phyloP scores from a whole-genome alignment of 1,139 yeast species.

The Saccharomycopsis hybrid region DNA sequence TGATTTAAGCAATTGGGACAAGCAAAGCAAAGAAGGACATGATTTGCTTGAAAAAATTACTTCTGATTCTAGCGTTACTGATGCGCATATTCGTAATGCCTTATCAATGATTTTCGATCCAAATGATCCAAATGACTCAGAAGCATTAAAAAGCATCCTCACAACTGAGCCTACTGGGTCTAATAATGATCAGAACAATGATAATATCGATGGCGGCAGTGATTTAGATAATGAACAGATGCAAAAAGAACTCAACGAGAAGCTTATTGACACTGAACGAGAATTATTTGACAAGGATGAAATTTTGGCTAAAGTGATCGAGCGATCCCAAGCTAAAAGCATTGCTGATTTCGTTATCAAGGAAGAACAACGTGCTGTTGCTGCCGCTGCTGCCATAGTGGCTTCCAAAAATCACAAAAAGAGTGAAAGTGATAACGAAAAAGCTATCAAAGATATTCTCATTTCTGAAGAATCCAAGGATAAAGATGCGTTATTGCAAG shows the following conservation, averaged over 20 bases:
- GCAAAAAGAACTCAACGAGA: constrained; percentile 1
- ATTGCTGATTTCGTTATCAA: constrained; percentile 19
- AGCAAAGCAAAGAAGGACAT: constrained; percentile 14
- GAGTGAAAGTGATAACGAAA: not conserved
- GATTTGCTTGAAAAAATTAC: constrained; percentile 23
- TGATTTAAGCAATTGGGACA: constrained; percentile 8
- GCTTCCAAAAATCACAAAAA: not conserved
- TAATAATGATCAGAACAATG: not conserved
- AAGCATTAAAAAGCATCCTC: constrained; percentile 7
- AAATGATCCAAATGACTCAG: constrained; percentile 1
- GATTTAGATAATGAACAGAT: not conserved
- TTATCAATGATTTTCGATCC: constrained; percentile 8
- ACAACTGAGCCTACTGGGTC: not conserved
- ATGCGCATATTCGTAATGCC: constrained; percentile 21
- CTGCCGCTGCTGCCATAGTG: not conserved
- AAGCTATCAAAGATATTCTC: not conserved
- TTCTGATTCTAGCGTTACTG: constrained; percentile 24
- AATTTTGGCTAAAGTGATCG: constrained; percentile 11
- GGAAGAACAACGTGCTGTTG: constrained; percentile 8
- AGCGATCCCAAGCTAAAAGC: constrained; percentile 20
- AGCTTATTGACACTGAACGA: constrained; percentile 6
- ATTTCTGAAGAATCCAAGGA: too few relatives aligned
- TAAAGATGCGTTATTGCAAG: constrained; percentile 1
- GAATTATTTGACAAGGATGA: constrained; percentile 6
- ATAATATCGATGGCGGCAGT: not conserved